phyloP scores from a whole-genome alignment of 805 yeast species.

The Suhomyces vadensis region DNA sequence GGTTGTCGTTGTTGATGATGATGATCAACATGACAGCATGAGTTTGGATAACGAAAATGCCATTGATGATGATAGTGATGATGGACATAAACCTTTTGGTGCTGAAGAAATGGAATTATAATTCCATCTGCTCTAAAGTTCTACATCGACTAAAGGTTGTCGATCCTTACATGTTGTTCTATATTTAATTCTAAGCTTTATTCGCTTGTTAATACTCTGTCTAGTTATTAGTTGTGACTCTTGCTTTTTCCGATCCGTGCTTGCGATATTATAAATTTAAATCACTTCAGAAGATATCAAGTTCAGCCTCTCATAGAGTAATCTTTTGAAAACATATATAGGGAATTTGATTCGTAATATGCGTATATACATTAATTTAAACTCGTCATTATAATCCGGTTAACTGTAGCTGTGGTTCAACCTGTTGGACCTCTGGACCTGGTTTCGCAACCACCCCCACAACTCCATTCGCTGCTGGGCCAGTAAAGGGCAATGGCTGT shows the following conservation, averaged over 20 bases:
- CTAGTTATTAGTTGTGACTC: neutral
- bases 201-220: conserved; percentile 1
- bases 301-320: neutral
- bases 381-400: too few relatives aligned
- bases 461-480: too few relatives aligned
- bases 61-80: conserved; percentile 25
- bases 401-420: too few relatives aligned
- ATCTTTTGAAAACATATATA: neutral
- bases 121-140: too few relatives aligned
- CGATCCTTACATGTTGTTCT: neutral
- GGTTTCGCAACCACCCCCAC: too few relatives aligned
- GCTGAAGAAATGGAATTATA: conserved; percentile 46
- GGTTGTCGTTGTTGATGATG: conserved; percentile 4
- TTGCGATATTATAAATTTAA: neutral
- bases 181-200: conserved; percentile 3
- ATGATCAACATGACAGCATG: conserved; percentile 1
- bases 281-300: neutral
- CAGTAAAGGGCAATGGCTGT: too few relatives aligned
- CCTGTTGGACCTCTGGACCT: too few relatives aligned
- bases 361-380: too few relatives aligned
- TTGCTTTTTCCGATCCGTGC: neutral
- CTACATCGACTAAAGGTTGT: too few relatives aligned
- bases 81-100: conserved; percentile 44
- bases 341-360: too few relatives aligned
- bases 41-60: conserved; percentile 20